Conservation (phyloP, 2,329 filamentous ascomycete genomes). For the Fusarium tjaetaba region DNA sequence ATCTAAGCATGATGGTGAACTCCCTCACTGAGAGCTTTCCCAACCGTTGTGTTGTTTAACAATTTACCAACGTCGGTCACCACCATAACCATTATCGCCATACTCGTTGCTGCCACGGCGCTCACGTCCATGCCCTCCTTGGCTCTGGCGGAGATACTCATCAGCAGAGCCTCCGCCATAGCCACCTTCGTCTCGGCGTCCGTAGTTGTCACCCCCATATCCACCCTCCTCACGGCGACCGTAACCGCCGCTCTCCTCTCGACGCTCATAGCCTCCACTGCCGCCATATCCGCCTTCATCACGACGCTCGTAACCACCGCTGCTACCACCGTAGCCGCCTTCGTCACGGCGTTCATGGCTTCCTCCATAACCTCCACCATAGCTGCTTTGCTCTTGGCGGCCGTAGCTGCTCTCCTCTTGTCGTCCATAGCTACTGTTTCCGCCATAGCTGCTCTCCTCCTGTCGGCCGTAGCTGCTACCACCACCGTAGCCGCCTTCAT, state of each 20-base stretch:
- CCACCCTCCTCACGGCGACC: conserved; percentile 34
- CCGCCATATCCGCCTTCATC: conserved; percentile 26
- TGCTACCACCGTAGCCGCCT: conserved; percentile 24
- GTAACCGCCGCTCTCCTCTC: conserved; percentile 32
- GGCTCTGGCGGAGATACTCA: conserved; percentile 36
- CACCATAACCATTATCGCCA: conserved; percentile 34
- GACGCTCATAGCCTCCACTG: conserved; percentile 33
- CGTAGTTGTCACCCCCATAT: conserved; percentile 40
- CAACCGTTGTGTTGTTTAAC: not conserved
- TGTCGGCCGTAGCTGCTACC: conserved; percentile 2
- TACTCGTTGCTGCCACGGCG: conserved; percentile 27
- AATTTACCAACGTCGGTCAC: conserved; percentile 40
- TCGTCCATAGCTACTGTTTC: conserved; percentile 7
- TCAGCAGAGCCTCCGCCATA: conserved; percentile 41
- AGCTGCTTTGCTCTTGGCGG: conserved; percentile 16
- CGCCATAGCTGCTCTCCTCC: conserved; percentile 11
- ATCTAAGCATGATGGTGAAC: not conserved
- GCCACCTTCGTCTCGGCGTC: conserved; percentile 43
- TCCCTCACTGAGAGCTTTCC: not conserved
- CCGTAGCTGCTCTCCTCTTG: conserved; percentile 15
- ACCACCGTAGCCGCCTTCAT: conserved; percentile 17
- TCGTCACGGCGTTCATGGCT: conserved; percentile 35
- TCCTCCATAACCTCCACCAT: not conserved
- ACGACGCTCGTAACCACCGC: conserved; percentile 34
- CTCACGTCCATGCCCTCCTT: conserved; percentile 28